Base-by-base conservation (phyloP, 345 rosid species). In the Triadica sebifera region DNA sequence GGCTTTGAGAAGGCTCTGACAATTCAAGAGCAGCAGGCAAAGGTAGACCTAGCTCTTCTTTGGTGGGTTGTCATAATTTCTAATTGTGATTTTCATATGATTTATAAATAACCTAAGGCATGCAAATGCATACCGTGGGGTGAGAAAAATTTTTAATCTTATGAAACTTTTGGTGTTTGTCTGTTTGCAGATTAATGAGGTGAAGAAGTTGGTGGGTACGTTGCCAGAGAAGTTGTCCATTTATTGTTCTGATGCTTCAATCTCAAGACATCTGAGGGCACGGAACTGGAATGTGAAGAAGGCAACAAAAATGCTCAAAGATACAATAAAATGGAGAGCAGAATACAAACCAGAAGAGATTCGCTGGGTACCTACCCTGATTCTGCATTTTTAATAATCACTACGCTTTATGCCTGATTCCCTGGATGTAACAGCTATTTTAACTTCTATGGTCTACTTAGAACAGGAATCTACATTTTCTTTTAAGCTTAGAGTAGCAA, bases 251-350 rank as follows among this genome's bases (percentile, higher is more conserved):
- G 92, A 88, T 78, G 89, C 86, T 41, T 80, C 93, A 10, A 83
- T 94, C 50, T 24, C 84, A 25, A 87, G 98, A 74, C 81, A 91
- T 78, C 79, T 92, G 71, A 87, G 88, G 77, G 97, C 97, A 0
- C 78, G 91, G 45, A 90, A 91, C 82, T 91, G 97, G 95, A 86
- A 83, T 84, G 89, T 90, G 72, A 94, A 94, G 90, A 92, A 94
- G 85, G 93, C 98, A 77, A 78, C 87, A 39, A 92, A 92, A 80
- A 91, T 92, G 98, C 89, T 94, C 79, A 94, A 94, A 82, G 97
- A 87, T 73, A 86, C 93, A 41, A 78, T 94, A 72, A 94, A 94
- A 55, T 94, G 98, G 98, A 92, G 97, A 86, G 84, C 87, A 74
- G 80, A 82, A 53, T 87, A 87, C 82, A 94, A 92, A 84, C 97